Conservation (phyloP, 495 filamentous ascomycete genomes). For the Podospora anserina region DNA sequence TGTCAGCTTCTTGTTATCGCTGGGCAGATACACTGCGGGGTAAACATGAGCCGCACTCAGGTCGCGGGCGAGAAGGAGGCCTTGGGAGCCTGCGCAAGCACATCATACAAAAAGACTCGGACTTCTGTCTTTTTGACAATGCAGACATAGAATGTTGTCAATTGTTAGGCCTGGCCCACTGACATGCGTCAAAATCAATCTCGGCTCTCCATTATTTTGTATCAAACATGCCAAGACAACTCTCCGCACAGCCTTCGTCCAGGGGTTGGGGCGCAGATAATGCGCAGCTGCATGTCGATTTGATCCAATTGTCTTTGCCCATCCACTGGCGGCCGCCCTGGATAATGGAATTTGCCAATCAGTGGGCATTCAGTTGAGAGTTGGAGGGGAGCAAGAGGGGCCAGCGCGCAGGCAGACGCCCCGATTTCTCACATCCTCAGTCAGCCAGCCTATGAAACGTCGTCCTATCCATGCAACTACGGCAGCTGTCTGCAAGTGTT, state of each 20-base stretch:
- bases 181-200: too few species aligned
- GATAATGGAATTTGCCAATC: conserved; percentile 11
- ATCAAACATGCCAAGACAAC: not conserved
- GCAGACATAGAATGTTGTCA: too few species aligned
- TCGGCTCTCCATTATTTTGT: not conserved
- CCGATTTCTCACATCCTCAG: not conserved
- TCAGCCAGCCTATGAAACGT: conserved; percentile 9
- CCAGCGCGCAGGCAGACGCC: not conserved
- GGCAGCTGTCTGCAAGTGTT: not conserved
- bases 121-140: too few species aligned
- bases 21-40: too few species aligned
- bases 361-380: not conserved
- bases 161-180: too few species aligned
- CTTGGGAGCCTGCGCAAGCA: too few species aligned
- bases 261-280: conserved; percentile 8
- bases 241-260: not conserved
- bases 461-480: not conserved
- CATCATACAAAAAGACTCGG: too few species aligned
- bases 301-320: not conserved
- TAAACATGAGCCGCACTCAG: too few species aligned
- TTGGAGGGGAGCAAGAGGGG: not conserved
- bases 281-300: conserved; percentile 7
- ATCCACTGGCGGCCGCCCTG: conserved; percentile 12
- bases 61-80: too few species aligned
- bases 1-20: too few species aligned